Percentiles rank a stretch among this genome's conserved stretches.
phyloP scores from a whole-genome alignment of 78 protist genomes.

The Dictyostelium intermedium region DNA sequence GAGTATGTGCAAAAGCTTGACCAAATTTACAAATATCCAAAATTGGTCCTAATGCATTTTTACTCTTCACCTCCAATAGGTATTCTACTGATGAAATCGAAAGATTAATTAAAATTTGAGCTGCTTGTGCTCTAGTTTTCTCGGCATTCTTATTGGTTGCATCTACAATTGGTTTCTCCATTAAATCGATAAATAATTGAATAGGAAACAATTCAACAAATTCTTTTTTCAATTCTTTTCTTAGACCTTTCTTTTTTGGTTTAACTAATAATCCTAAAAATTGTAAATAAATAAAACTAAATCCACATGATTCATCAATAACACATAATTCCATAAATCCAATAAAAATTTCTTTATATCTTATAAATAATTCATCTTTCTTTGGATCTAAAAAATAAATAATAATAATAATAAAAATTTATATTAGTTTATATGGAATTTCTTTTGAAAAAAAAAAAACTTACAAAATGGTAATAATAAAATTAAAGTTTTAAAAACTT shows the following conservation, averaged over 20 bases:
- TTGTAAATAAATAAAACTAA: not conserved
- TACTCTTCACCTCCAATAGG: conserved; percentile 23
- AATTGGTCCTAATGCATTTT: conserved; percentile 12
- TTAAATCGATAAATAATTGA: conserved; percentile 19
- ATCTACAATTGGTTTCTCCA: conserved; percentile 20
- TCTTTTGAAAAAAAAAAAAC: not conserved
- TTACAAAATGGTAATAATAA: conserved; percentile 36
- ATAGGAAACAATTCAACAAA: conserved; percentile 33
- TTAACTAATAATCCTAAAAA: not conserved
- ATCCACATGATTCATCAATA: conserved; percentile 24
- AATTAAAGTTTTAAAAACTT: conserved; percentile 38
- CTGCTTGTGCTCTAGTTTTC: conserved; percentile 26
- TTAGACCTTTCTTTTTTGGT: conserved; percentile 18
- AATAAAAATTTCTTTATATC: conserved; percentile 4
- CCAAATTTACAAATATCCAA: conserved; percentile 61
- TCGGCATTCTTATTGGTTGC: conserved; percentile 2
- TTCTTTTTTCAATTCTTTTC: conserved; percentile 13
- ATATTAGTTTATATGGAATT: not conserved
- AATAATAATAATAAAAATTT: not conserved
- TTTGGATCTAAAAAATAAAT: conserved; percentile 15
- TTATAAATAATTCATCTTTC: conserved; percentile 50
- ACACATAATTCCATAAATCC: conserved; percentile 34
- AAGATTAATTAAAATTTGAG: conserved; percentile 54
- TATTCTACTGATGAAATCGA: conserved; percentile 4
- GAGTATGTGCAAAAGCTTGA: conserved; percentile 37